A percentile compares a stretch with the other conserved stretches of the same genome.
These are phyloP conservation scores for Solanum ahanhuiri DNA, from an alignment of 257 asterid species.

Conservation along the genomic window DNA sequence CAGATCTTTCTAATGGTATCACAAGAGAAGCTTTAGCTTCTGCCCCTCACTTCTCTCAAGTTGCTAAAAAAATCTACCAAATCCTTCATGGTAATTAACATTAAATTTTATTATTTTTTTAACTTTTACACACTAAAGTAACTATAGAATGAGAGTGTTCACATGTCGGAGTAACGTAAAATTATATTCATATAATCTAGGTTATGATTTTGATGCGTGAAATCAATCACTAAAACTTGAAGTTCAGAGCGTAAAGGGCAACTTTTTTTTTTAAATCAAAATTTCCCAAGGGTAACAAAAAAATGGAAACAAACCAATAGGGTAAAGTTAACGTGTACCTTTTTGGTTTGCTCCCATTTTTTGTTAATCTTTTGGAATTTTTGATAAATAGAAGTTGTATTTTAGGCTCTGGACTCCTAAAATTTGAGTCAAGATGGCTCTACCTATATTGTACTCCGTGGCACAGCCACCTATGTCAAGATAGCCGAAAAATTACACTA, in stretches of 20 bases:
- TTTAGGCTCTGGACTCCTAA: too few relatives aligned
- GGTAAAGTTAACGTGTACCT: too few relatives aligned
- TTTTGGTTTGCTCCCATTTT: too few relatives aligned
- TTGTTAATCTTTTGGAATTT: fast-evolving
- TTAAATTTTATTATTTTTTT: too few relatives aligned
- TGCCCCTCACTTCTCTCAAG: neutral
- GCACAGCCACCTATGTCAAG: neutral
- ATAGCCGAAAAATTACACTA: too few relatives aligned
- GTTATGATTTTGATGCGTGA: neutral
- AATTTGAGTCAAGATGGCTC: neutral
- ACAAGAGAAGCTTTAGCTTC: neutral
- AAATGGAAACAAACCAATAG: too few relatives aligned
- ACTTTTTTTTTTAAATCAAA: too few relatives aligned
- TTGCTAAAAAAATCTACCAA: neutral
- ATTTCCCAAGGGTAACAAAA: too few relatives aligned
- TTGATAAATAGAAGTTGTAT: too few relatives aligned
- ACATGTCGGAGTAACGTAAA: neutral
- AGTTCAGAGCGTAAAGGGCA: fast-evolving
- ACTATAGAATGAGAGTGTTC: neutral
- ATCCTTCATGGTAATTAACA: neutral
- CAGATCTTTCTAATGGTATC: neutral
- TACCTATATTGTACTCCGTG: neutral
- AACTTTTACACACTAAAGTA: neutral
- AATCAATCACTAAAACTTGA: neutral
- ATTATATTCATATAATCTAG: neutral